phyloP scores from a whole-genome alignment of 2,329 filamentous ascomycete species.

The Tolypocladium tundrense region DNA sequence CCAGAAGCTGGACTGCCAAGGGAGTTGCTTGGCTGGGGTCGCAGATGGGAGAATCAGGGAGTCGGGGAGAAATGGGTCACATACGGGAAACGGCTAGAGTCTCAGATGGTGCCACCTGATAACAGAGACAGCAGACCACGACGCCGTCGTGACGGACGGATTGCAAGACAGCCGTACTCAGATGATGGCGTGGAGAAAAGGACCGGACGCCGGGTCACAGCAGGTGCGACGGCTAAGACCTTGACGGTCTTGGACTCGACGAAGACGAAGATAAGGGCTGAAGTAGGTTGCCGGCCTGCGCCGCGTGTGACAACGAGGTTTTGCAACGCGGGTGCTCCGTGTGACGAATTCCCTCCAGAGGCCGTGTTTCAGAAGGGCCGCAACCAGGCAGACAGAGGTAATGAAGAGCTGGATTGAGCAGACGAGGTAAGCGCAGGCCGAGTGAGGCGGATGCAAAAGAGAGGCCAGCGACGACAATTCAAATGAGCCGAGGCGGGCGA shows the following conservation, averaged over 20 bases:
- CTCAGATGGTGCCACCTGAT: background rate
- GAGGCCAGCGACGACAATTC: background rate
- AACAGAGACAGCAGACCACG: background rate
- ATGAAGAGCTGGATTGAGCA: conserved; percentile 6
- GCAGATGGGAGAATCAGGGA: conserved; percentile 5
- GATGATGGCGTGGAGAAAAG: background rate
- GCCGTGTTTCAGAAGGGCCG: conserved; percentile 16
- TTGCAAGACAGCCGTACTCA: background rate
- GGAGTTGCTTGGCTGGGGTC: conserved; percentile 1
- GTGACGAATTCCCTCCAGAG: conserved; percentile 7
- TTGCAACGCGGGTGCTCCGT: background rate
- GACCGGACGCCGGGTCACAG: background rate
- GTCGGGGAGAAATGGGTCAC: background rate
- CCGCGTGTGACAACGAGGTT: background rate
- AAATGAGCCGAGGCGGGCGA: background rate
- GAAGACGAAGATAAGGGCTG: conserved; percentile 2
- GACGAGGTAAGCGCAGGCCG: conserved; percentile 7
- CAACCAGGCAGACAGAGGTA: conserved; percentile 3
- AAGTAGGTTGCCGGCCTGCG: background rate
- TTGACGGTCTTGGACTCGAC: background rate
- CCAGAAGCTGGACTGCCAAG: background rate
- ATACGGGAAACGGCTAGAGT: conserved; percentile 4
- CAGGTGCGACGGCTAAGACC: background rate
- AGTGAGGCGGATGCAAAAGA: background rate
- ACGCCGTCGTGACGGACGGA: background rate